These are phyloP conservation scores for Nissolia schottii DNA, from an alignment of 306 rosid genomes.

Conservation along the genomic window DNA sequence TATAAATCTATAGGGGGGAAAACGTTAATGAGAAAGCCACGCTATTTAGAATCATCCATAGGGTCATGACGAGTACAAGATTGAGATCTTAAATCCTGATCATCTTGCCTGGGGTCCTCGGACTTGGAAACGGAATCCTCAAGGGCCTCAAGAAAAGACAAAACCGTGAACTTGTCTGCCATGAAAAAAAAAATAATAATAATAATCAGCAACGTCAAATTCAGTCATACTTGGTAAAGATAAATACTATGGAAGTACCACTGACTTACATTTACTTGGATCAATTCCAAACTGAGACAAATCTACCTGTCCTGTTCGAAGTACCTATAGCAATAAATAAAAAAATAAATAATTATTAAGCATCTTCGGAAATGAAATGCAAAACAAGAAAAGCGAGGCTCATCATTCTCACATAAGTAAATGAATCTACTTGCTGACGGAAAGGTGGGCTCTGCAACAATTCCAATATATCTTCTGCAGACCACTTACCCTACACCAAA, in stretches of 20 bases:
- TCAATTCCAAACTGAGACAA: conserved; percentile 91
- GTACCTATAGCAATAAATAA: conserved; percentile 49
- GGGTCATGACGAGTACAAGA: conserved; percentile 54
- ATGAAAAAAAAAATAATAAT: background rate
- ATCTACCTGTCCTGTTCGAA: conserved; percentile 92
- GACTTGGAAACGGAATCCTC: conserved; percentile 73
- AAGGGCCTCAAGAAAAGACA: conserved; percentile 92
- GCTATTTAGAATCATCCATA: conserved; percentile 77
- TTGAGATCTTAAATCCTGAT: conserved; percentile 65
- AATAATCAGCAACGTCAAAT: background rate
- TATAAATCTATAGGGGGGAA: background rate
- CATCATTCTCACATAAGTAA: conserved; percentile 65
- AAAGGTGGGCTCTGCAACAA: conserved; percentile 93
- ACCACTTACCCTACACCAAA: conserved; percentile 73
- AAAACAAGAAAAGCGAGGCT: background rate
- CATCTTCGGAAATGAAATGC: background rate
- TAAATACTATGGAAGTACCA: conserved; percentile 3
- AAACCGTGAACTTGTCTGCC: conserved; percentile 85
- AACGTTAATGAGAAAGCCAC: conserved; percentile 17
- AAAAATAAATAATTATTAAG: background rate
- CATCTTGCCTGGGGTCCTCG: conserved; percentile 61
- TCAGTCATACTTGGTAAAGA: background rate
- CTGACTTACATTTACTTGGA: conserved; percentile 87
- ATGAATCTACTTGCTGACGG: conserved; percentile 93
- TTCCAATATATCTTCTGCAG: conserved; percentile 80